Evolutionary conservation across 345 rosid genomes (phyloP), one percentile per base, ranked within the genome.

Genomic region (Syzygium jambos): DNA sequence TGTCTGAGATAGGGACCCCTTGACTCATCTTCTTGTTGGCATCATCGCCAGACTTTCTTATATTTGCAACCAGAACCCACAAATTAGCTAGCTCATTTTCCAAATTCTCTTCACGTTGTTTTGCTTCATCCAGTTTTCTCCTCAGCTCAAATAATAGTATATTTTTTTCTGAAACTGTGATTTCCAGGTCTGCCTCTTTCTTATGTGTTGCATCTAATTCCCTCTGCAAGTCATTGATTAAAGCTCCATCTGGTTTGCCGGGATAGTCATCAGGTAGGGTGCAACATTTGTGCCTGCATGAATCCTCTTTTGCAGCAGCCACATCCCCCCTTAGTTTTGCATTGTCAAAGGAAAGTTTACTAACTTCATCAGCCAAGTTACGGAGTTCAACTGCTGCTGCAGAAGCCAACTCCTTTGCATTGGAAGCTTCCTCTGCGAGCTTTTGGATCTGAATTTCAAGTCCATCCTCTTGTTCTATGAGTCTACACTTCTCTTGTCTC

Each of bases 321-420:
- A 92, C 88, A 56, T 93, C 95, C 86, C 90, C 91, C 46, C 57
- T 92, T 88, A 95, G 90, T 88, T 92, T 94, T 46, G 94, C 94
- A 89, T 93, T 95, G 89, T 94, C 93, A 89, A 91, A 94, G 85
- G 96, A 91, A 51, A 95, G 97, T 82, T 88, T 90, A 85, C 96
- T 93, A 73, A 95, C 97, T 93, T 95, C 97, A 88, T 92, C 95
- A 54, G 96, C 96, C 89, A 95, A 90, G 90, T 93, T 93, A 52
- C 57, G 92, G 38, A 95, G 95, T 89, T 95, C 97, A 89, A 93
- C 91, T 78, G 95, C 95, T 2, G 97, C 97, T 49, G 97, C 95
- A 9, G 95, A 90, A 19, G 96, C 97, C 89, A 94, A 89, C 91
- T 93, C 96, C 86, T 94, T 95, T 85, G 97, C 96, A 91, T 93